These are phyloP conservation scores for Plasmodium knowlesi DNA, from an alignment of 169 alveolate genomes.

Conservation along the genomic window DNA sequence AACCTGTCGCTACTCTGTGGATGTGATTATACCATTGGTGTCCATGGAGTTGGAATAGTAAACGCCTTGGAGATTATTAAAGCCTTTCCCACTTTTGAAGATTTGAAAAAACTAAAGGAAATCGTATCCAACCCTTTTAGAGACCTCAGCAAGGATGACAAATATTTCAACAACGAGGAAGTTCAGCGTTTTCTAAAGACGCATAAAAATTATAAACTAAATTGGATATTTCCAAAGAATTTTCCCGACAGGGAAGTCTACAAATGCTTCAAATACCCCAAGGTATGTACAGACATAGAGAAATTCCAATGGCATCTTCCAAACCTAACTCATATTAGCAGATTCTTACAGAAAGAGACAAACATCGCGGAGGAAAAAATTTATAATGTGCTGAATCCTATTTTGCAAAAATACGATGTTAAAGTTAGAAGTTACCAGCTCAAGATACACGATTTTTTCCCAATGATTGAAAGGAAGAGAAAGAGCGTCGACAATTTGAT, in stretches of 20 bases:
- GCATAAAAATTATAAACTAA: conserved; percentile 81
- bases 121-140: conserved; percentile 86
- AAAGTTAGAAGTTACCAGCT: conserved; percentile 45
- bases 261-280: conserved; percentile 80
- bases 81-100: conserved; percentile 91
- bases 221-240: conserved; percentile 83
- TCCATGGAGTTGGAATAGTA: conserved; percentile 96
- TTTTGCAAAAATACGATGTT: conserved; percentile 41
- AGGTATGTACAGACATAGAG: conserved; percentile 63
- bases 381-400: conserved; percentile 36
- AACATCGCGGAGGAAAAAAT: conserved; percentile 62
- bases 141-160: conserved; percentile 53
- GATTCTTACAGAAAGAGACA: conserved; percentile 28
- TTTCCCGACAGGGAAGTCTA: conserved; percentile 86
- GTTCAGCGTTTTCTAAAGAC: conserved; percentile 76
- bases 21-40: conserved; percentile 96
- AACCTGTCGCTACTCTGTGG: conserved; percentile 94
- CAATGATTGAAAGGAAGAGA: conserved; percentile 51
- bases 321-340: conserved; percentile 4
- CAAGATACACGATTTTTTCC: conserved; percentile 55
- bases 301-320: conserved; percentile 63
- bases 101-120: conserved; percentile 82
- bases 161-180: conserved; percentile 49
- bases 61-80: conserved; percentile 94
- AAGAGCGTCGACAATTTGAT: conserved; percentile 50